Conservation (phyloP, 169 alveolate genomes). For the Plasmodium vinckei region DNA sequence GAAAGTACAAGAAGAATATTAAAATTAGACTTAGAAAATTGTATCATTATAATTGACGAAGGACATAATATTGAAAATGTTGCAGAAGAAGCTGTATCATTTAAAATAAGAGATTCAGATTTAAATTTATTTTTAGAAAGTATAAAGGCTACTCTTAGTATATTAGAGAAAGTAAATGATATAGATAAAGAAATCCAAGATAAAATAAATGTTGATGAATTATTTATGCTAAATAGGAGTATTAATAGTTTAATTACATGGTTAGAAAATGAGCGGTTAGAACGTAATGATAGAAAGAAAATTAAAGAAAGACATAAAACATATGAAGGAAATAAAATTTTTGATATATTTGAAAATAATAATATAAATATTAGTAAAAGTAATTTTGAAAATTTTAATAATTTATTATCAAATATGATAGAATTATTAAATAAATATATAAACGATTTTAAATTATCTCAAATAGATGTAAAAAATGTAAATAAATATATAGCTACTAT, state of each 20-base stretch:
- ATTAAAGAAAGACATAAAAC: conserved; percentile 74
- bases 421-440: conserved; percentile 68
- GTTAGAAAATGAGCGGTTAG: conserved; percentile 47
- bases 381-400: conserved; percentile 59
- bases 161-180: conserved; percentile 58
- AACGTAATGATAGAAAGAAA: conserved; percentile 53
- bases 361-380: conserved; percentile 60
- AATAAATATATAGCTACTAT: conserved; percentile 77
- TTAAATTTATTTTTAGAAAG: conserved; percentile 79
- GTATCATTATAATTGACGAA: conserved; percentile 94
- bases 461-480: conserved; percentile 77
- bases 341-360: conserved; percentile 58
- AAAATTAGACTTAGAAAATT: conserved; percentile 85
- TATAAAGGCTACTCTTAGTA: conserved; percentile 64
- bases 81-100: conserved; percentile 91
- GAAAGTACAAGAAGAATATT: conserved; percentile 87
- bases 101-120: conserved; percentile 80
- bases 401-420: conserved; percentile 34
- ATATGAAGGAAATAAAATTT: conserved; percentile 68
- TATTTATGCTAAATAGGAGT: conserved; percentile 65
- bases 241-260: conserved; percentile 54
- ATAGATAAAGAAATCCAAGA: conserved; percentile 49
- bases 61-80: conserved; percentile 94
- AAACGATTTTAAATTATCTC: conserved; percentile 74
- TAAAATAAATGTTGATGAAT: conserved; percentile 38